These are phyloP conservation scores for Podila minutissima DNA, from an alignment of 192 early-diverging fungal species.

Conservation along the genomic window DNA sequence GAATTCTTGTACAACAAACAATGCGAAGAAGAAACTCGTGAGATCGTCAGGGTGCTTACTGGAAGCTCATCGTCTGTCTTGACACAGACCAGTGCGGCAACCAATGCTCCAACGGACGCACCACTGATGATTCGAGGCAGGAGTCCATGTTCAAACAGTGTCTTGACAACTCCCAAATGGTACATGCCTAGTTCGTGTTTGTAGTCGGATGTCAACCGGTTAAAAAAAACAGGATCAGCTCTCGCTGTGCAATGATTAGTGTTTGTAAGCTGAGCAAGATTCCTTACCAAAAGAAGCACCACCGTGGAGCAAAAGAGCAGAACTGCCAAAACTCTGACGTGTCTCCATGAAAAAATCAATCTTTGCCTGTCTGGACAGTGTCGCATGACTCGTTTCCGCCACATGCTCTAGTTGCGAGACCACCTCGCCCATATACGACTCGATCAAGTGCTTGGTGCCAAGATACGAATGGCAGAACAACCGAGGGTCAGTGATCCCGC, in stretches of 20 bases:
- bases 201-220: neutral
- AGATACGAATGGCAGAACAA: conserved; percentile 66
- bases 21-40: neutral
- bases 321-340: conserved; percentile 77
- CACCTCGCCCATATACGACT: conserved; percentile 80
- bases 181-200: conserved; percentile 59
- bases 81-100: conserved; percentile 81
- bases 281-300: conserved; percentile 72
- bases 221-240: neutral
- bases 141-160: conserved; percentile 68
- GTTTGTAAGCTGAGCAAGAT: neutral
- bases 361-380: conserved; percentile 61
- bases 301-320: conserved; percentile 78
- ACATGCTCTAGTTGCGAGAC: conserved; percentile 67
- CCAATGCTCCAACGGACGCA: conserved; percentile 77
- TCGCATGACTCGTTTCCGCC: conserved; percentile 50
- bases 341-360: conserved; percentile 79
- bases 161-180: conserved; percentile 84
- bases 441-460: conserved; percentile 80
- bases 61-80: conserved; percentile 80
- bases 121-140: conserved; percentile 82
- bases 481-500: conserved; percentile 72
- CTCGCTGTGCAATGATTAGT: too few relatives aligned
- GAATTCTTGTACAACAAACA: too few relatives aligned
- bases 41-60: conserved; percentile 27